Evolutionary conservation across 768 basidiomycete species (phyloP), one percentile per base, ranked within the genome.

Genomic region (Boletus sensibilis): DNA sequence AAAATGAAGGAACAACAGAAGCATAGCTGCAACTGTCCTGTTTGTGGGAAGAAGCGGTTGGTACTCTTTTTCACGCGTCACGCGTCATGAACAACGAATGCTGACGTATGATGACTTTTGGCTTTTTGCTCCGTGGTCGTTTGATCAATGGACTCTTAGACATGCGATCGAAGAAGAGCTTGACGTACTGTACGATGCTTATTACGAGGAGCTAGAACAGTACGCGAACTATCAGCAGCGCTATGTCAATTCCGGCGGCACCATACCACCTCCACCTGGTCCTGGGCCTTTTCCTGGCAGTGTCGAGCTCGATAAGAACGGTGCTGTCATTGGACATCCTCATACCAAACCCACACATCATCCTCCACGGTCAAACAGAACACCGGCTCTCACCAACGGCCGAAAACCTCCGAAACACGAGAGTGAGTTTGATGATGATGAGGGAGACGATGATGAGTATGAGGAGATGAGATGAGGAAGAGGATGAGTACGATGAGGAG

Each of bases 1-100:
- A 98, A 98, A 84, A 99, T 99, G 94, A 98, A 98, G 79, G 97
- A 99, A 75, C 92, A 98, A 78, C 94, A 98, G 82, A 90, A 92
- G 69, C 94, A 98, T 71, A 88, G 87, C 58, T 99, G 97, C 71
- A 87, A 87, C 58, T 96, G 96, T 78, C 94, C 95, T 38, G 92
- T 98, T 34, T 96, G 96, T 78, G 94, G 95, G 53, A 79, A 96
- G 71, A 99, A 99, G 82, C 89, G 96, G 92, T 91, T 67, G 59
- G 90, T 84, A 65, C 65, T 62, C 58, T 71, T 72, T 55, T 64
- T 63, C 68, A 61, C 64, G 57, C 55, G 7, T 29, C 27, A 29
- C 7, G 27, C n/a, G 62, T 58, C 71, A 46, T 61, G 21, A 57
- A 50, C 50, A 52, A 59, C 21, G 41, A 38, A 56, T 39, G 61